phyloP scores from a whole-genome alignment of 2,329 filamentous ascomycete species.

The Colletotrichum sp. region DNA sequence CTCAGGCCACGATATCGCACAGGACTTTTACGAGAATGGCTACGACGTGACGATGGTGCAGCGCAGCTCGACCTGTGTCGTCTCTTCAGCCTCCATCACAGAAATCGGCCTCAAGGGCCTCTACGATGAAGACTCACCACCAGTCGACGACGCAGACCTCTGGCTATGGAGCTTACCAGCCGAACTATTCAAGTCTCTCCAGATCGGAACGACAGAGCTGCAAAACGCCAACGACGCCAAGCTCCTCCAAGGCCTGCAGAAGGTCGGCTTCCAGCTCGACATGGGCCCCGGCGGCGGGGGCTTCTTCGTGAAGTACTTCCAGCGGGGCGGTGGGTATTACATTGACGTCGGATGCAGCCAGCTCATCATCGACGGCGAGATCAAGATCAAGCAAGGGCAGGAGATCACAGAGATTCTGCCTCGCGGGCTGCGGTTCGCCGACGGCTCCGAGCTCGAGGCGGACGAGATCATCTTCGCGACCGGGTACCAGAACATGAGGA shows the following conservation, averaged over 20 bases:
- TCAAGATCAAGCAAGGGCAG: constrained; percentile 51
- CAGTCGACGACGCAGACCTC: constrained; percentile 71
- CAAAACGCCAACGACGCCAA: constrained; percentile 43
- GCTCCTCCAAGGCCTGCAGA: constrained; percentile 49
- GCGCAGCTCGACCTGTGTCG: constrained; percentile 68
- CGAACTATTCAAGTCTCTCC: constrained; percentile 64
- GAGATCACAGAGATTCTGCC: constrained; percentile 59
- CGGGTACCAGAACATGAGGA: constrained; percentile 59
- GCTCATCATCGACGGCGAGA: constrained; percentile 34
- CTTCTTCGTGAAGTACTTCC: constrained; percentile 48
- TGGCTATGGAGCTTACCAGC: constrained; percentile 62
- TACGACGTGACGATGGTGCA: constrained; percentile 75
- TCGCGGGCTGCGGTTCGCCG: constrained; percentile 48
- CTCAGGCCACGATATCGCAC: constrained; percentile 72
- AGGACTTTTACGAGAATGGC: constrained; percentile 71
- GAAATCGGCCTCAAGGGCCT: constrained; percentile 59
- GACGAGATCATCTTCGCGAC: constrained; percentile 52
- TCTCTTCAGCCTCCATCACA: constrained; percentile 59
- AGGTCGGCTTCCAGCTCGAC: constrained; percentile 67
- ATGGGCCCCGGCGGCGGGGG: constrained; percentile 52
- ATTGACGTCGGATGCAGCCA: constrained; percentile 29
- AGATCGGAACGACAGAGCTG: constrained; percentile 47
- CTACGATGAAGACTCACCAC: constrained; percentile 59
- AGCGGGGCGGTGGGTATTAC: constrained; percentile 35
- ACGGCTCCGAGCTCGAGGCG: constrained; percentile 33